phyloP scores from a whole-genome alignment of 495 filamentous ascomycete species.

The Penicillium herquei region DNA sequence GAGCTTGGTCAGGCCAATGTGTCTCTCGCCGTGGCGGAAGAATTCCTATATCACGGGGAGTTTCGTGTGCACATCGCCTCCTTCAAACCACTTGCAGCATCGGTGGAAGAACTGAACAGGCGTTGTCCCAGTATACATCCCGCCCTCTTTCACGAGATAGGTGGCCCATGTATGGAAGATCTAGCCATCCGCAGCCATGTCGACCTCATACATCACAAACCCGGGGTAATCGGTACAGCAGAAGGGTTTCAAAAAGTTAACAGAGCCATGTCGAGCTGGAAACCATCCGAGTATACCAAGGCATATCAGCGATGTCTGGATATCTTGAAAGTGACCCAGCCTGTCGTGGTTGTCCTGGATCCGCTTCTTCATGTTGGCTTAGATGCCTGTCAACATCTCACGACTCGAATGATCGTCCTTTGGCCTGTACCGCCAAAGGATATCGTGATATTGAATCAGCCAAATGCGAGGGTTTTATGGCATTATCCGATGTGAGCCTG shows the following conservation, averaged over 20 bases:
- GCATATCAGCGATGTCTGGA: conserved; percentile 44
- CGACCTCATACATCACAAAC: conserved; percentile 32
- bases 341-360: conserved; percentile 48
- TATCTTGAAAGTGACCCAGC: conserved; percentile 39
- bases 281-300: conserved; percentile 46
- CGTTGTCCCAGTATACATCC: conserved; percentile 12
- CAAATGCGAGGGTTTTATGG: conserved; percentile 34
- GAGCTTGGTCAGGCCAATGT: conserved; percentile 58
- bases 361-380: conserved; percentile 49
- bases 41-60: conserved; percentile 43
- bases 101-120: conserved; percentile 29
- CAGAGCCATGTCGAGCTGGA: conserved; percentile 42
- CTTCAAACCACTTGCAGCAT: conserved; percentile 36
- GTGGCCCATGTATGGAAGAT: conserved; percentile 41
- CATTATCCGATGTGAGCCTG: conserved; percentile 44
- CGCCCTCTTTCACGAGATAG: conserved; percentile 42
- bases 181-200: conserved; percentile 38
- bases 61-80: conserved; percentile 55
- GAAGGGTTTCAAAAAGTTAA: conserved; percentile 37
- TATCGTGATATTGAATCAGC: conserved; percentile 40
- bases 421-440: conserved; percentile 42
- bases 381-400: conserved; percentile 42
- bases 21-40: conserved; percentile 50
- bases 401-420: conserved; percentile 26
- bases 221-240: conserved; percentile 35